Base-by-base conservation (phyloP, 805 yeast genomes). In the Metschnikowia vanudenii region DNA sequence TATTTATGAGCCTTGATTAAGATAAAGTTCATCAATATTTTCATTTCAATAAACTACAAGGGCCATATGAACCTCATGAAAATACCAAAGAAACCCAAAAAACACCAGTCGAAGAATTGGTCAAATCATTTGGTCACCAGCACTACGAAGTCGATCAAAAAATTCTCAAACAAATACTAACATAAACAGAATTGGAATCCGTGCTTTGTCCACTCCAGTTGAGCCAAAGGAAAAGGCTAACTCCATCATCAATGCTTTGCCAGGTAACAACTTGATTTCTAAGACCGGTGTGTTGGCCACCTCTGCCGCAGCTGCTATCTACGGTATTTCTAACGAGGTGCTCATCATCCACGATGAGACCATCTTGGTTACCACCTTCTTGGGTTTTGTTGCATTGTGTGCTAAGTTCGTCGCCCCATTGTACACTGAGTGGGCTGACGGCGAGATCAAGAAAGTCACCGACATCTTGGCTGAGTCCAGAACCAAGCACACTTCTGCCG, bases 261-360 rank as follows among this genome's bases (percentile, higher is more conserved):
- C 99, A 69, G 97, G 97, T 68, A 85, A 81, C 82, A 81, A 82
- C 63, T 76, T 81, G 59, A 70, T 92, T 59, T 81, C 97, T 57
- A 94, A 94, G 82, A 89, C 97, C 53, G 97, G 97, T 65, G 80
- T 91, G 64, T 77, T 94, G 63, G 97, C 97, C 62, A 91, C 99
- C 45, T 81, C 92, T 52, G 82, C 96, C 51, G 97, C 97, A 53
- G 98, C 96, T 47, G 84, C 96, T 51, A 70, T 92, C 58, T 94
- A 90, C 74, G 97, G 96, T 56, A 84, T 94, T 66, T 86, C 97
- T 62, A 89, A 88, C 73, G 96, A 89, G 72, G 79, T 94, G 59
- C 85, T 91, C 73, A 88, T 94, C 58, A 78, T 94, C 64, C 95
- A 92, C 73, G 97, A 90, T 66, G 99, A 94, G 80, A 79, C 96